Evolutionary conservation across 805 yeast species (phyloP).

Genomic region (Saccharomycopsis fermentans): DNA sequence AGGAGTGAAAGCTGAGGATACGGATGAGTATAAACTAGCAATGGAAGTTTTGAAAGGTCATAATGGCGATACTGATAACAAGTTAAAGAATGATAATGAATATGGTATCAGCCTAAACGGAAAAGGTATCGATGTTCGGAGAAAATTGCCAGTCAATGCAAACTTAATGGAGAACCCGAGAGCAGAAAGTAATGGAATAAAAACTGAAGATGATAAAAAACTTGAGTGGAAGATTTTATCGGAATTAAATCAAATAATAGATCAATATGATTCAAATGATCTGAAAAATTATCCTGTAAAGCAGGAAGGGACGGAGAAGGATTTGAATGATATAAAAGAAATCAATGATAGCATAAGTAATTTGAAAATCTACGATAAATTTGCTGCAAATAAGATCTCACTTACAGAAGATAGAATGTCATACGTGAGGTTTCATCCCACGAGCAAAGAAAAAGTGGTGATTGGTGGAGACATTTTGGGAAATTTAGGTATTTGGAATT

Average conservation of each 20-base stretch:
- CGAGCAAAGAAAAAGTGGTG: conserved; percentile 47
- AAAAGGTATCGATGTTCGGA: conserved; percentile 23
- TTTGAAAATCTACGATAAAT: conserved; percentile 42
- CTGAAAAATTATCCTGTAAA: neutral
- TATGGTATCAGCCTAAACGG: conserved; percentile 24
- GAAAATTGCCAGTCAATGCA: conserved; percentile 56
- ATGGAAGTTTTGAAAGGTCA: conserved; percentile 44
- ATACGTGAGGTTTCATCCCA: conserved; percentile 68
- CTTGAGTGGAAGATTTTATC: conserved; percentile 26
- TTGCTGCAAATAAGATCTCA: conserved; percentile 62
- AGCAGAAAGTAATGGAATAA: conserved; percentile 12
- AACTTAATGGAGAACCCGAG: conserved; percentile 46
- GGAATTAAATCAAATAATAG: conserved; percentile 33
- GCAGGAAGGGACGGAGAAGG: conserved; percentile 26
- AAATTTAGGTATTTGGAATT: conserved; percentile 80
- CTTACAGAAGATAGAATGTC: conserved; percentile 64
- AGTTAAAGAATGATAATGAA: conserved; percentile 33
- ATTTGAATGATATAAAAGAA: conserved; percentile 33
- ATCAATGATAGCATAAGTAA: conserved; percentile 42
- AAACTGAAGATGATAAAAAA: conserved; percentile 28
- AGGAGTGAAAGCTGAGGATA: conserved; percentile 53
- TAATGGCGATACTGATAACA: conserved; percentile 63
- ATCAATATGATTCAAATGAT: conserved; percentile 27
- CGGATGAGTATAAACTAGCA: conserved; percentile 27
- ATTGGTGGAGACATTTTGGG: conserved; percentile 90